Evolutionary conservation across 2,329 filamentous ascomycete genomes (phyloP).

Genomic region (Clonostachys solani): DNA sequence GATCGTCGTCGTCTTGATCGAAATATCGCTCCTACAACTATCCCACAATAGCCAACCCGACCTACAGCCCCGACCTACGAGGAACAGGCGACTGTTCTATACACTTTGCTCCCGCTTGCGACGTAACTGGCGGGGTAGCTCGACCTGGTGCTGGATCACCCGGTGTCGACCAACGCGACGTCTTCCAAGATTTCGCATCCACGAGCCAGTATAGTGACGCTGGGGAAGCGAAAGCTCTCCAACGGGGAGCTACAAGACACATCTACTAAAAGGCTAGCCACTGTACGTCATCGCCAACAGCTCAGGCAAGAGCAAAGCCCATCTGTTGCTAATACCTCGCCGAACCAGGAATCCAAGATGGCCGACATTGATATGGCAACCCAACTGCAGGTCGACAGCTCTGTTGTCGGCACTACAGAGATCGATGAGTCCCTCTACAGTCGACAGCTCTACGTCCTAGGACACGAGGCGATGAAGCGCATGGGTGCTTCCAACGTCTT

Average conservation of each 20-base stretch:
- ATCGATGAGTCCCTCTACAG: constrained; percentile 74
- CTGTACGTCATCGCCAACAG: constrained; percentile 1
- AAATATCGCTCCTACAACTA: too few species aligned
- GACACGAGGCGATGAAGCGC: constrained; percentile 91
- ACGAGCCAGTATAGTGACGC: constrained; percentile 35
- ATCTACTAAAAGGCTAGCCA: constrained; percentile 1
- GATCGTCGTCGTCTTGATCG: too few species aligned
- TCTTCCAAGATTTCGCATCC: constrained; percentile 27
- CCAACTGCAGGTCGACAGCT: constrained; percentile 62
- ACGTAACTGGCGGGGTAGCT: constrained; percentile 28
- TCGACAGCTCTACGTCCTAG: constrained; percentile 67
- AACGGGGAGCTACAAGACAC: constrained; percentile 45
- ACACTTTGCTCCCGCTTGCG: background rate
- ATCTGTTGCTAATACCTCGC: background rate
- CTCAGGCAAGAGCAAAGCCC: too few species aligned
- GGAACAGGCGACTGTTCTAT: too few species aligned
- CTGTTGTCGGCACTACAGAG: constrained; percentile 48
- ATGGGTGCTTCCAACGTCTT: constrained; percentile 97
- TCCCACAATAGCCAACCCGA: background rate
- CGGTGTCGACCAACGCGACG: constrained; percentile 8
- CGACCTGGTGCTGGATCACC: constrained; percentile 23
- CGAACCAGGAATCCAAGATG: constrained; percentile 43
- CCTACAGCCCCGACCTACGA: background rate
- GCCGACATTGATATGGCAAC: constrained; percentile 59
- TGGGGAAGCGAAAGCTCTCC: constrained; percentile 66